phyloP scores from a whole-genome alignment of 495 filamentous ascomycete species.

The Aspergillus steynii region DNA sequence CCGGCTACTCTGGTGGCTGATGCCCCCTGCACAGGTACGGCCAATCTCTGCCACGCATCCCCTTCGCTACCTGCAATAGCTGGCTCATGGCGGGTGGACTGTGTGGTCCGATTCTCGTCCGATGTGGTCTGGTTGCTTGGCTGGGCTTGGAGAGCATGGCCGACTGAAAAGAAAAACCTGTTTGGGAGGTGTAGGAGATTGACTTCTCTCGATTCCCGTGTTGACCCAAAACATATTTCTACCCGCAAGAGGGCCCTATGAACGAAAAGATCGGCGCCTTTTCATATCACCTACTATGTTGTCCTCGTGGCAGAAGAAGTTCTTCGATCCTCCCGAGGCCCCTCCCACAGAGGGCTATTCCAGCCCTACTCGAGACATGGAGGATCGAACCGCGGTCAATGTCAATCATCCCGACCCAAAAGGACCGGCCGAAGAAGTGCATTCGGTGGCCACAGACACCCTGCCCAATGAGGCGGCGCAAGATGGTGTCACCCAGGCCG shows the following conservation, averaged over 20 bases:
- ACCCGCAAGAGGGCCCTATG: background rate
- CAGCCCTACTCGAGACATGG: background rate
- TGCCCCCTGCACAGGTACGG: background rate
- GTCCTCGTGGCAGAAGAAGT: conserved; percentile 4
- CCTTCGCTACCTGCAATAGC: conserved; percentile 5
- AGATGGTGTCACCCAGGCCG: conserved; percentile 43
- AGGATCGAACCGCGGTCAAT: background rate
- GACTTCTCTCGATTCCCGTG: background rate
- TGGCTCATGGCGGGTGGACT: background rate
- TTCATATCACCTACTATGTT: conserved; percentile 5
- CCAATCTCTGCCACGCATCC: background rate
- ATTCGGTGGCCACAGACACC: conserved; percentile 6
- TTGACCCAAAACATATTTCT: background rate
- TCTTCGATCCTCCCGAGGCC: conserved; percentile 2
- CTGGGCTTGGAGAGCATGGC: no score
- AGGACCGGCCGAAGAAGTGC: conserved; percentile 9
- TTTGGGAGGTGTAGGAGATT: background rate
- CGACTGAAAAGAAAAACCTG: background rate
- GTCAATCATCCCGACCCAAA: conserved; percentile 4
- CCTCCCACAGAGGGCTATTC: background rate
- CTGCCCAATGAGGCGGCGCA: conserved; percentile 29
- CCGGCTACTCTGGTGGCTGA: background rate
- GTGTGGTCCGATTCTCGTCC: conserved; percentile 7
- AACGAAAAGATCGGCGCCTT: background rate
- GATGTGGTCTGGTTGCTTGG: background rate